These are phyloP conservation scores for Phytomonas sp. DNA, from an alignment of 208 protist genomes.

Conservation along the genomic window DNA sequence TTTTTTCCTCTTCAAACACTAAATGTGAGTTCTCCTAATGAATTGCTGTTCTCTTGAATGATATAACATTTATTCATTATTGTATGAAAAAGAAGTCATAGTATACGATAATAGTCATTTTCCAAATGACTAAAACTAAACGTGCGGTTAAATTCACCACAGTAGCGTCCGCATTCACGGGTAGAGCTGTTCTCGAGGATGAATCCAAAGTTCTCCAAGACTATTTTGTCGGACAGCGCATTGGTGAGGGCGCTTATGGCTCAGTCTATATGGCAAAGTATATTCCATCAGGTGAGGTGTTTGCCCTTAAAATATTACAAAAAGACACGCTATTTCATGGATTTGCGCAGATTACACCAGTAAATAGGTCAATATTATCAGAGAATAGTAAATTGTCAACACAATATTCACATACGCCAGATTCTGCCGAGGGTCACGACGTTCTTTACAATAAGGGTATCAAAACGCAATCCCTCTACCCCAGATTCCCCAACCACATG, in stretches of 20 bases:
- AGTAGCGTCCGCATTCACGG: slow-evolving; percentile 57
- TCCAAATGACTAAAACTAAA: slow-evolving; percentile 7
- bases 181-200: slow-evolving; percentile 46
- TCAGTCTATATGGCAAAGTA: slow-evolving; percentile 84
- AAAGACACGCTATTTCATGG: slow-evolving; percentile 53
- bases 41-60: background rate
- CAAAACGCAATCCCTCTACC: background rate
- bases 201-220: slow-evolving; percentile 64
- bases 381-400: background rate
- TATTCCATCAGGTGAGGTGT: slow-evolving; percentile 60
- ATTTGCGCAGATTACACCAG: slow-evolving; percentile 1
- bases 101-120: background rate
- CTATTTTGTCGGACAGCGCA: slow-evolving; percentile 65
- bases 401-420: background rate
- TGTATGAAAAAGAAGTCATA: background rate
- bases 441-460: background rate
- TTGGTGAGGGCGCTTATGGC: slow-evolving; percentile 84
- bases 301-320: slow-evolving; percentile 84
- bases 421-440: background rate
- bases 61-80: background rate
- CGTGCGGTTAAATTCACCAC: slow-evolving; percentile 16
- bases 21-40: background rate
- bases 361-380: slow-evolving; percentile 7
- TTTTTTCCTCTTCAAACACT: slow-evolving; percentile 1
- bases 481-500: background rate